phyloP scores from a whole-genome alignment of 192 early-diverging fungal species.

The Globomyces pollinis-pini region DNA sequence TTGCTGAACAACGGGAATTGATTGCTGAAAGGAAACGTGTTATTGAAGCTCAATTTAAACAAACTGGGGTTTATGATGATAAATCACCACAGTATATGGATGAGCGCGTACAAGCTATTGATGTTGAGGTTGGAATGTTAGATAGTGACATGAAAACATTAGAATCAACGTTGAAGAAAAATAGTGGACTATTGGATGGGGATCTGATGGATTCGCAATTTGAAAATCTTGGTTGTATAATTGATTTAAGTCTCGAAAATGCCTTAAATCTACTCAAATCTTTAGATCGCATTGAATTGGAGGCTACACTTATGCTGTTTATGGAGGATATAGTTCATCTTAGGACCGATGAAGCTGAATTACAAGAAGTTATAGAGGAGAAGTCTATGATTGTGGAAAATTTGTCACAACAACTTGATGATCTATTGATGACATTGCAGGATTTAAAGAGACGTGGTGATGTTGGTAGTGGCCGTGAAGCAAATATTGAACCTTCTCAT shows the following conservation, averaged over 20 bases:
- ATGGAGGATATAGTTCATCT: slow-evolving; percentile 33
- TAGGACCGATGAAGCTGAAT: slow-evolving; percentile 13
- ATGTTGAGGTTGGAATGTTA: slow-evolving; percentile 30
- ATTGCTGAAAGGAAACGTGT: slow-evolving; percentile 35
- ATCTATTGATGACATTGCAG: too few relatives aligned
- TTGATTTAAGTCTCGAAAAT: slow-evolving; percentile 41
- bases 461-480: too few relatives aligned
- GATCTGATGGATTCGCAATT: not conserved
- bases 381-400: slow-evolving; percentile 21
- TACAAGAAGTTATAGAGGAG: slow-evolving; percentile 17
- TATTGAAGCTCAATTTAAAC: slow-evolving; percentile 27
- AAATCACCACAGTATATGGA: slow-evolving; percentile 43
- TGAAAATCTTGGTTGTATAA: not conserved
- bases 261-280: slow-evolving; percentile 33
- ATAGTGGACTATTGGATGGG: not conserved
- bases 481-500: too few relatives aligned
- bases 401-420: slow-evolving; percentile 14
- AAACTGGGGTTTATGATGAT: slow-evolving; percentile 26
- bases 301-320: slow-evolving; percentile 24
- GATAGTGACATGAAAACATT: slow-evolving; percentile 19
- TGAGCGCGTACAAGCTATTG: slow-evolving; percentile 31
- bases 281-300: slow-evolving; percentile 32
- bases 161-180: slow-evolving; percentile 15
- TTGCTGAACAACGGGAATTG: slow-evolving; percentile 38
- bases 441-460: too few relatives aligned